Conservation (phyloP, 2,329 filamentous ascomycete genomes). For the Akanthomyces lecanii region DNA sequence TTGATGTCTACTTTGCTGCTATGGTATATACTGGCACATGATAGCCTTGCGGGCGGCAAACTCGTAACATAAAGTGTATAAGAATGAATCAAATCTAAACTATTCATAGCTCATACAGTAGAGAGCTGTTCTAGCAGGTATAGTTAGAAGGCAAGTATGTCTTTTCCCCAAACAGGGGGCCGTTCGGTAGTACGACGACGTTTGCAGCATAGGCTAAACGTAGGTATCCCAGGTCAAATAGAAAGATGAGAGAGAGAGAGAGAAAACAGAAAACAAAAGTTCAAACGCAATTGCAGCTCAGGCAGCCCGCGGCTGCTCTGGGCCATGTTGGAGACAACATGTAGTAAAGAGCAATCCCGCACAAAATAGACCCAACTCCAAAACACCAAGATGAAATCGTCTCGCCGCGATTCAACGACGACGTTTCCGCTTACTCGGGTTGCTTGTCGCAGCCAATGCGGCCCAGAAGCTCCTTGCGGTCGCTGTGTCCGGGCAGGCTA, state of each 20-base stretch:
- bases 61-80: neutral
- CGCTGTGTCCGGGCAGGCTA: conserved; percentile 66
- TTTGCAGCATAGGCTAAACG: conserved; percentile 3
- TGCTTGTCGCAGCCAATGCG: conserved; percentile 82
- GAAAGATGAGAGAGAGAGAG: neutral
- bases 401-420: neutral
- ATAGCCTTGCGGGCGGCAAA: neutral
- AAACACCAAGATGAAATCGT: neutral
- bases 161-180: neutral
- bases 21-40: neutral
- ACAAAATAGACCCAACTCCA: conserved; percentile 5
- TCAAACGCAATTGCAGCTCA: neutral
- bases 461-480: conserved; percentile 75
- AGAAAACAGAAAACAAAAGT: neutral
- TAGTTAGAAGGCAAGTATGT: conserved; percentile 10
- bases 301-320: neutral
- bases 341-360: neutral
- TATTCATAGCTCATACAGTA: conserved; percentile 14
- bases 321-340: neutral
- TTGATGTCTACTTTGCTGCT: no score
- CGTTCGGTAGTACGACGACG: neutral
- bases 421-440: conserved; percentile 38
- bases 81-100: conserved; percentile 7
- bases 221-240: conserved; percentile 14
- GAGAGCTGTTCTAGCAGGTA: conserved; percentile 16